phyloP scores from a whole-genome alignment of 1,139 yeast genomes.

The Geotrichum cucujoidarum region DNA sequence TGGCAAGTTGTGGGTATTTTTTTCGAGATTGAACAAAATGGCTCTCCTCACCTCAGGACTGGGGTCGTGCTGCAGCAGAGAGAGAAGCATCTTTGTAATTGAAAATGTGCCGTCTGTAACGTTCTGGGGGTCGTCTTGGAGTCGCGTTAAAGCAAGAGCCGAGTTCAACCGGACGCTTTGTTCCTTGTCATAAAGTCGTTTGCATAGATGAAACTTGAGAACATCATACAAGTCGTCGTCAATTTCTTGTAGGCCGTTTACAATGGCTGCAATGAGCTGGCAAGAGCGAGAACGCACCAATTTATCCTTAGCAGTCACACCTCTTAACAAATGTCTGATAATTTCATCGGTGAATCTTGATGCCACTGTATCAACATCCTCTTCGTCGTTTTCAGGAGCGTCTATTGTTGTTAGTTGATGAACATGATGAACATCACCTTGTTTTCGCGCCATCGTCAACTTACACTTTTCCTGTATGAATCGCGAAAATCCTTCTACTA shows the following conservation, averaged over 20 bases:
- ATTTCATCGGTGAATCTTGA: slow-evolving; percentile 54
- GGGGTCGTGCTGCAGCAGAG: slow-evolving; percentile 67
- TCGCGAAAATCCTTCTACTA: slow-evolving; percentile 62
- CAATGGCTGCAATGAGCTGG: slow-evolving; percentile 68
- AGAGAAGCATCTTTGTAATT: slow-evolving; percentile 45
- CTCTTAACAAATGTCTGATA: slow-evolving; percentile 63
- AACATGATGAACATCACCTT: slow-evolving; percentile 31
- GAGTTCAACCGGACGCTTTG: slow-evolving; percentile 76
- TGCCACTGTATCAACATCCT: slow-evolving; percentile 39
- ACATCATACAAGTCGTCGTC: slow-evolving; percentile 67
- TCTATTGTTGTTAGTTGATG: slow-evolving; percentile 19
- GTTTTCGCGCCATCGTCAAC: slow-evolving; percentile 28
- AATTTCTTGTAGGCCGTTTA: slow-evolving; percentile 69
- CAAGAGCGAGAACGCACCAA: slow-evolving; percentile 77
- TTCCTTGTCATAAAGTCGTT: slow-evolving; percentile 74
- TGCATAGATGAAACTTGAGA: slow-evolving; percentile 55
- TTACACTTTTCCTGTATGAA: slow-evolving; percentile 41
- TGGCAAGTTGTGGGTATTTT: slow-evolving; percentile 51
- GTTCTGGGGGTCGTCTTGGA: slow-evolving; percentile 48
- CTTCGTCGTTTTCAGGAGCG: slow-evolving; percentile 37
- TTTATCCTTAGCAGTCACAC: slow-evolving; percentile 70
- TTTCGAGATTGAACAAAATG: slow-evolving; percentile 64
- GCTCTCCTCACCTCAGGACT: slow-evolving; percentile 74
- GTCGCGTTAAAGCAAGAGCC: slow-evolving; percentile 69
- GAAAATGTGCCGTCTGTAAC: slow-evolving; percentile 42